Evolutionary conservation across 768 basidiomycete species (phyloP).

Genomic region (Nidularia sp.): DNA sequence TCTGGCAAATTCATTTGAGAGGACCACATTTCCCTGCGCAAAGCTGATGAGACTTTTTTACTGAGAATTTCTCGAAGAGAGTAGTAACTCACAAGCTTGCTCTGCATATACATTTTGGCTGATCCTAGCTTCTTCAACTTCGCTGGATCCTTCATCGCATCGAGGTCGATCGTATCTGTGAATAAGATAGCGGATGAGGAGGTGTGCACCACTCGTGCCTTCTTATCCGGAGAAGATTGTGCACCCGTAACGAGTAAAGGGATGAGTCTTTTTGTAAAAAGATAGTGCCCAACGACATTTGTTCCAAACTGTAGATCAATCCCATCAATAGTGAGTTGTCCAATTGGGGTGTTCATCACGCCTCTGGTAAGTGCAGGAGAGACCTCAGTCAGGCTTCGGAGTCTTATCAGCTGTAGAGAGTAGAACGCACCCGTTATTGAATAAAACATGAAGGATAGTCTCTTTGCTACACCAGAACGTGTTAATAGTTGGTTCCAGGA

Average conservation of each 20-base stretch:
- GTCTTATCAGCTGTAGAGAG: neutral
- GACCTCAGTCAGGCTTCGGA: neutral
- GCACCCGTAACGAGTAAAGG: neutral
- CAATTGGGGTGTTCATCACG: conserved; percentile 16
- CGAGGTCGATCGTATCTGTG: neutral
- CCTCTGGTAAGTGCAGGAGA: conserved; percentile 6
- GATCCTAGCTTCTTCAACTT: neutral
- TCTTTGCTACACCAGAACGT: conserved; percentile 7
- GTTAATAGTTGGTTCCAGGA: neutral
- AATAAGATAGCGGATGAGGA: conserved; percentile 15
- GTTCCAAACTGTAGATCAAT: conserved; percentile 32
- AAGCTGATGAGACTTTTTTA: neutral
- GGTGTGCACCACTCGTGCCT: neutral
- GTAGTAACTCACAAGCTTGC: neutral
- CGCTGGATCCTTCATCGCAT: neutral
- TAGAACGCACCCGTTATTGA: conserved; percentile 19
- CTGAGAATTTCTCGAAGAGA: neutral
- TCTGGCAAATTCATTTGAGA: neutral
- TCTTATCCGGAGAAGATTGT: neutral
- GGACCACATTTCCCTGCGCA: neutral
- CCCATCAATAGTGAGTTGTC: conserved; percentile 13
- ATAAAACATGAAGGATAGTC: conserved; percentile 11
- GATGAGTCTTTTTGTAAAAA: neutral
- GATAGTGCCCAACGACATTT: conserved; percentile 14
- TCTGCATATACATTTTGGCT: neutral